These are phyloP conservation scores for Phialophora chinensis DNA, from an alignment of 2,329 filamentous ascomycete species.

Conservation along the genomic window DNA sequence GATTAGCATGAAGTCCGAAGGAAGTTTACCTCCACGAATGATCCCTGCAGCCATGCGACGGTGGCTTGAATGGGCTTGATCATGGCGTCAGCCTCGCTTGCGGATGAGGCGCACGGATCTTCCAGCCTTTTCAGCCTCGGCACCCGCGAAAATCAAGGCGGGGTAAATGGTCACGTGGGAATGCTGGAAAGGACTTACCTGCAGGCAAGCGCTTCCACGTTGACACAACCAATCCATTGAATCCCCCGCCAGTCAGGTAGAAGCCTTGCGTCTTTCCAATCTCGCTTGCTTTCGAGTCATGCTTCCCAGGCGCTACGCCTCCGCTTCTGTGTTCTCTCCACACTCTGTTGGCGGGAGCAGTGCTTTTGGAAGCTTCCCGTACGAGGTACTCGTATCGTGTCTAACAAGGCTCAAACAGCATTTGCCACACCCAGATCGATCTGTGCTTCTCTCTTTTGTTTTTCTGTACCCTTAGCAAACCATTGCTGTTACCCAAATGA, in stretches of 20 bases:
- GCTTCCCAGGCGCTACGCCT: not conserved
- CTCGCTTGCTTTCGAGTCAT: not conserved
- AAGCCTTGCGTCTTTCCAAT: not conserved
- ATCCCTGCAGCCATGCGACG: conserved; percentile 34
- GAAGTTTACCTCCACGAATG: conserved; percentile 9
- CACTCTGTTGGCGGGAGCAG: not conserved
- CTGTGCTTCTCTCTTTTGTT: not conserved
- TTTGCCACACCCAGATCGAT: not conserved
- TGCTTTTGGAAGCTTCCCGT: not conserved
- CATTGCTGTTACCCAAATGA: not conserved
- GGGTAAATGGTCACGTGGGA: not conserved
- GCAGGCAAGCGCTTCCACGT: not conserved
- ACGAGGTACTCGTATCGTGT: too few species aligned
- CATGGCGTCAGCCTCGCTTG: conserved; percentile 32
- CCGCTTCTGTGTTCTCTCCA: not conserved
- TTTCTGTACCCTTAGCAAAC: not conserved
- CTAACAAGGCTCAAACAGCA: not conserved
- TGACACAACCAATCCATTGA: not conserved
- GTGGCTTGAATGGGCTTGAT: conserved; percentile 32
- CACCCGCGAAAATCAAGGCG: not conserved
- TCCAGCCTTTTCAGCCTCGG: conserved; percentile 1
- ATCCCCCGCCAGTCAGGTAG: not conserved
- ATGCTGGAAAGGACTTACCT: not conserved
- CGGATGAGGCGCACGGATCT: conserved; percentile 26
- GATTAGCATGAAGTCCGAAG: not conserved